A percentile compares a stretch with the other conserved stretches of the same genome.
Evolutionary conservation across 1,139 yeast species (phyloP).

Genomic region (Meyerozyma smithsonii): DNA sequence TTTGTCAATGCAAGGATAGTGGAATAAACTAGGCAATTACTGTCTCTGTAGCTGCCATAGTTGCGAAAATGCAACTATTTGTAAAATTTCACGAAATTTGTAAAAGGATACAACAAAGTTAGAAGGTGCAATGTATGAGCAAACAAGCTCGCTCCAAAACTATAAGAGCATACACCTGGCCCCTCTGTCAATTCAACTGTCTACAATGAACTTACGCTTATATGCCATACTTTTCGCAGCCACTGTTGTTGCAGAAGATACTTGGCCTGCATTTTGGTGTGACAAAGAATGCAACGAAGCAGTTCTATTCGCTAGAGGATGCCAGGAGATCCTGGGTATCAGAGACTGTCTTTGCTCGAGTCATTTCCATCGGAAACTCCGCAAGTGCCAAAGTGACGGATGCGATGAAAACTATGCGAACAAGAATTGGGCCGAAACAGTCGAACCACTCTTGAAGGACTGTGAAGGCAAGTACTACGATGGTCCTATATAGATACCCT

Average conservation of each 20-base stretch:
- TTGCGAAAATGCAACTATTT: not conserved
- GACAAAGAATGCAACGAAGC: constrained; percentile 14
- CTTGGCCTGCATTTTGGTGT: constrained; percentile 14
- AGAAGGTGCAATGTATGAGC: not conserved
- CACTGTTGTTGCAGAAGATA: constrained; percentile 8
- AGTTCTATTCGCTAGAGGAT: constrained; percentile 11
- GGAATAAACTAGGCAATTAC: too few species aligned
- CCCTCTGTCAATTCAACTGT: not conserved
- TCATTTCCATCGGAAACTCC: constrained; percentile 8
- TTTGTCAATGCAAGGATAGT: too few species aligned
- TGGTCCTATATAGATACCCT: constrained; percentile 7
- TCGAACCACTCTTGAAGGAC: constrained; percentile 8
- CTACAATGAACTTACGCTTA: not conserved
- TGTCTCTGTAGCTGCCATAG: too few species aligned
- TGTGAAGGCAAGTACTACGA: constrained; percentile 9
- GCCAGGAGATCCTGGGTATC: constrained; percentile 4
- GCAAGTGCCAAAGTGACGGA: constrained; percentile 9
- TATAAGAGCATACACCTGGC: not conserved
- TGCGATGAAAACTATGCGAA: constrained; percentile 10
- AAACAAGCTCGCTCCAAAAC: not conserved
- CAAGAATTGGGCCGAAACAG: constrained; percentile 9
- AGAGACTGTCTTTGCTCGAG: constrained; percentile 8
- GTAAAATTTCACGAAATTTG: not conserved
- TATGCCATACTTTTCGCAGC: constrained; percentile 1
- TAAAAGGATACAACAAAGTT: not conserved